phyloP scores from a whole-genome alignment of 2,329 filamentous ascomycete species.

The Drechmeria coniospora region DNA sequence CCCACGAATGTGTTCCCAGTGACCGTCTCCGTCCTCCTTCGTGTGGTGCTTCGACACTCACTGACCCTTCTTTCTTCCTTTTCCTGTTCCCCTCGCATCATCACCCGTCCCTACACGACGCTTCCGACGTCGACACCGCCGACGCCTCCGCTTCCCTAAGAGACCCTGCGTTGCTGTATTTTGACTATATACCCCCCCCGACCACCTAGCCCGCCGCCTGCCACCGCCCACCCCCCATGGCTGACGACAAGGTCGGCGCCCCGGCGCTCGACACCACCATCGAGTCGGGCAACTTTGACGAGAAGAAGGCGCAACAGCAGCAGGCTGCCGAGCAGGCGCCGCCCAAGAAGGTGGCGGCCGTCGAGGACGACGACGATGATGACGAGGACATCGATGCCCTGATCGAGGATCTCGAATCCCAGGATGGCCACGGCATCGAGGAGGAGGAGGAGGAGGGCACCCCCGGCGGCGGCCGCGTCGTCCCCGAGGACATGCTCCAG shows the following conservation, averaged over 20 bases:
- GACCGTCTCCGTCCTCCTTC: slow-evolving; percentile 24
- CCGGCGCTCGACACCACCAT: slow-evolving; percentile 49
- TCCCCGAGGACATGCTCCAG: slow-evolving; percentile 62
- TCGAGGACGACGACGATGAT: slow-evolving; percentile 51
- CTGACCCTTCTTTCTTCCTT: slow-evolving; percentile 5
- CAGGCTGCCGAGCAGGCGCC: slow-evolving; percentile 7
- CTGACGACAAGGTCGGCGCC: slow-evolving; percentile 36
- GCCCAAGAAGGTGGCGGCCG: slow-evolving; percentile 25
- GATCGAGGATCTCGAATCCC: slow-evolving; percentile 74
- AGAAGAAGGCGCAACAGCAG: slow-evolving; percentile 34
- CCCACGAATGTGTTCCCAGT: slow-evolving; percentile 35
- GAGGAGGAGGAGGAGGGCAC: slow-evolving; percentile 38
- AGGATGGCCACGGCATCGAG: slow-evolving; percentile 56
- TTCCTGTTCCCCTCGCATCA: slow-evolving; percentile 8
- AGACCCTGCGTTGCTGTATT: neutral
- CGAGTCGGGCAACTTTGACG: slow-evolving; percentile 48
- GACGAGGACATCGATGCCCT: slow-evolving; percentile 76
- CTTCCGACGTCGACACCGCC: no score
- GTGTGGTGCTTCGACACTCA: slow-evolving; percentile 30
- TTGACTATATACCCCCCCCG: no score
- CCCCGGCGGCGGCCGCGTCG: slow-evolving; percentile 39
- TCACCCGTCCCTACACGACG: slow-evolving; percentile 11
- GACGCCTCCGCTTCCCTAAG: neutral
- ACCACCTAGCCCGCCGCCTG: no score
- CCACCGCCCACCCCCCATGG: slow-evolving; percentile 24